Evolutionary conservation across 805 yeast species (phyloP).

Genomic region (Danielozyma ontarioensis): DNA sequence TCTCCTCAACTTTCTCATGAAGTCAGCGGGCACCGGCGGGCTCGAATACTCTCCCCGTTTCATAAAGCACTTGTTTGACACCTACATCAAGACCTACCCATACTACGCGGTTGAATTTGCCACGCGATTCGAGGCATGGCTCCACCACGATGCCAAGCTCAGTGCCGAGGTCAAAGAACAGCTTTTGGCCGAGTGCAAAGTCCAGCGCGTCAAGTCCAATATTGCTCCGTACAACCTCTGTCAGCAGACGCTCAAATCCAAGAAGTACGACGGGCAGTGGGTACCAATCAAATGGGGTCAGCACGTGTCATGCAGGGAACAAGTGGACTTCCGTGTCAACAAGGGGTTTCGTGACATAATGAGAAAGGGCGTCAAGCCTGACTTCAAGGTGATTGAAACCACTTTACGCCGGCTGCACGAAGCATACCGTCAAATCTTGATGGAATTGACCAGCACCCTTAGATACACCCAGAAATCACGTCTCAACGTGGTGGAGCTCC

Average conservation of each 20-base stretch:
- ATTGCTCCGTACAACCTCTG: constrained; percentile 20
- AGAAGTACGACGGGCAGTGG: constrained; percentile 25
- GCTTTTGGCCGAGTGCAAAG: constrained; percentile 10
- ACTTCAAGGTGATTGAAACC: constrained; percentile 22
- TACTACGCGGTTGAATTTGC: constrained; percentile 21
- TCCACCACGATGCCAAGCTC: constrained; percentile 6
- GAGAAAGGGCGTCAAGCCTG: constrained; percentile 33
- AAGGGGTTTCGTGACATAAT: constrained; percentile 29
- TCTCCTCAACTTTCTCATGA: constrained; percentile 19
- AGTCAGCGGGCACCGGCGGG: constrained; percentile 8
- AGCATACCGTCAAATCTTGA: constrained; percentile 17
- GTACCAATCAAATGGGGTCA: constrained; percentile 10
- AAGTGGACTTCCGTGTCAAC: constrained; percentile 23
- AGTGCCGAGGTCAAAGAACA: constrained; percentile 6
- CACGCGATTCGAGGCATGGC: constrained; percentile 13
- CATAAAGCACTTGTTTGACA: constrained; percentile 20
- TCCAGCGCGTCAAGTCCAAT: constrained; percentile 18
- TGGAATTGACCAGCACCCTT: constrained; percentile 14
- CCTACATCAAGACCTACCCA: constrained; percentile 31
- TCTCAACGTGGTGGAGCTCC: constrained; percentile 15
- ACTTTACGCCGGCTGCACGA: constrained; percentile 24
- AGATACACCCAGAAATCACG: constrained; percentile 8
- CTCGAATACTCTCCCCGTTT: constrained; percentile 18
- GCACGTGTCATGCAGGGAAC: constrained; percentile 12
- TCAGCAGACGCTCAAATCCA: constrained; percentile 9